Evolutionary conservation across 2,329 filamentous ascomycete genomes (phyloP).

Genomic region (Pseudopyrenochaeta lycopersici): DNA sequence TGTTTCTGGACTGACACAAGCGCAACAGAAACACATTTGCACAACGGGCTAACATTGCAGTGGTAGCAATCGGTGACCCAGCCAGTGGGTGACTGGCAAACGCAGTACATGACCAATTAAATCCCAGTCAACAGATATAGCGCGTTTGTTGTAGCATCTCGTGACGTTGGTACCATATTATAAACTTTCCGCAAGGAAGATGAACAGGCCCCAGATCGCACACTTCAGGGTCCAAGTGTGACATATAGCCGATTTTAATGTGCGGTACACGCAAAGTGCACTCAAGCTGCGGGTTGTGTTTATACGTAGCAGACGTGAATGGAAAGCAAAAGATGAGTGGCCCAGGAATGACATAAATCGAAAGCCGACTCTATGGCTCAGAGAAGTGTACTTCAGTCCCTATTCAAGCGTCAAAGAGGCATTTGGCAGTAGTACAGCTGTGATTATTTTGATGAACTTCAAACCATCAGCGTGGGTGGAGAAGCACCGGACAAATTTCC

Average conservation of each 20-base stretch:
- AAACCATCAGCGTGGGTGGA: constrained; percentile 6
- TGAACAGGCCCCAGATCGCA: constrained; percentile 17
- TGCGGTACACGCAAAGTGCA: constrained; percentile 8
- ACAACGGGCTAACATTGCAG: too few species aligned
- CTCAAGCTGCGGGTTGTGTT: constrained; percentile 10
- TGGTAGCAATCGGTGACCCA: background rate
- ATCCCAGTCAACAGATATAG: constrained; percentile 20
- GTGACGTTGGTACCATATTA: background rate
- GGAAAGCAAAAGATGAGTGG: too few species aligned
- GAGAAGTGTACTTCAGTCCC: background rate
- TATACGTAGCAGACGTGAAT: constrained; percentile 10
- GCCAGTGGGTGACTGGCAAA: background rate
- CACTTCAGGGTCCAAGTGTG: background rate
- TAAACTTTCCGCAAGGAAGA: background rate
- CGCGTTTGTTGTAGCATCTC: constrained; percentile 3
- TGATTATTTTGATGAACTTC: constrained; percentile 13
- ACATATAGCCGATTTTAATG: background rate
- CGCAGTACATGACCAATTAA: constrained; percentile 13
- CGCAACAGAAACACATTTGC: too few species aligned
- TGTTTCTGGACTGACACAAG: background rate
- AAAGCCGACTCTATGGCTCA: background rate
- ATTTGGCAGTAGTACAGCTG: too few species aligned
- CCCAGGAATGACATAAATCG: too few species aligned
- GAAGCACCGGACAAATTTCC: constrained; percentile 10
- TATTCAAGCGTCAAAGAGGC: background rate